phyloP scores from a whole-genome alignment of 116 monocot species.

The Zostera marina region DNA sequence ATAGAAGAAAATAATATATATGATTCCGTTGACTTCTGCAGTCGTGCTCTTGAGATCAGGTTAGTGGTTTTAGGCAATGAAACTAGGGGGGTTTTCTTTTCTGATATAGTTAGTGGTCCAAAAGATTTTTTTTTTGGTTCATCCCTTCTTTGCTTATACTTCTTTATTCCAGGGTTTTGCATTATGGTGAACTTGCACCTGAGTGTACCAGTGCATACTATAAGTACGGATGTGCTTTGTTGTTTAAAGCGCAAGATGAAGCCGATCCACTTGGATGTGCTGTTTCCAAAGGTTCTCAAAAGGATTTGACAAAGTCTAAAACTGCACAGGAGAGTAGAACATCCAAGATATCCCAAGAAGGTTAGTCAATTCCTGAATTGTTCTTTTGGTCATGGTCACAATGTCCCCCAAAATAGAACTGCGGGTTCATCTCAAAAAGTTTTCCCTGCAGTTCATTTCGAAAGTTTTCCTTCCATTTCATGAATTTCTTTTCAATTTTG shows the following conservation, averaged over 20 bases:
- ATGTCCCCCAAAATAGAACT: too few species aligned
- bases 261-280: conserved; percentile 65
- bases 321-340: conserved; percentile 15
- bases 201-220: conserved; percentile 74
- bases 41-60: conserved; percentile 89
- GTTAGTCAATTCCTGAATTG: neutral
- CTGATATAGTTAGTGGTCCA: neutral
- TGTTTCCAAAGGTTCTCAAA: conserved; percentile 22
- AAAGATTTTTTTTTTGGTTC: neutral
- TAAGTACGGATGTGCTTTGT: conserved; percentile 76
- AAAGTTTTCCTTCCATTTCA: neutral
- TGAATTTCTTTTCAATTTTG: neutral
- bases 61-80: conserved; percentile 5
- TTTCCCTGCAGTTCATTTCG: neutral
- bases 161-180: conserved; percentile 27
- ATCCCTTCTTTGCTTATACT: neutral
- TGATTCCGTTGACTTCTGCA: conserved; percentile 79
- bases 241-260: conserved; percentile 89
- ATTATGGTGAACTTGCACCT: conserved; percentile 78
- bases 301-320: conserved; percentile 7
- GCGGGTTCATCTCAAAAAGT: too few species aligned
- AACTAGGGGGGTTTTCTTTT: too few species aligned
- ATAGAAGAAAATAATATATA: conserved; percentile 48
- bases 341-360: conserved; percentile 20
- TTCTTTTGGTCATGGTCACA: neutral